These are phyloP conservation scores for Drechmeria coniospora DNA, from an alignment of 2,329 filamentous ascomycete genomes.

Conservation along the genomic window DNA sequence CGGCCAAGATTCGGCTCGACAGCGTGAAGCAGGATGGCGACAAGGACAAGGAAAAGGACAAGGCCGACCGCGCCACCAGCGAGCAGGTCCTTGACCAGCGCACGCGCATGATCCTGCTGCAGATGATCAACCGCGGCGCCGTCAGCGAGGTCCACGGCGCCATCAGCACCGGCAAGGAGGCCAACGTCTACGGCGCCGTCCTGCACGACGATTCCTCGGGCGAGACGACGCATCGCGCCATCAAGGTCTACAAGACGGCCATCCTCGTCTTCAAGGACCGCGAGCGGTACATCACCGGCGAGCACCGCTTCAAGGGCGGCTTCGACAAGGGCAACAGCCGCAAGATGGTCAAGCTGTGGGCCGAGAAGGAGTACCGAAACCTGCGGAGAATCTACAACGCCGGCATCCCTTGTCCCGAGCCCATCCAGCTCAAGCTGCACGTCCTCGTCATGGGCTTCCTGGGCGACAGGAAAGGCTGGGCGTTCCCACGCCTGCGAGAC, in stretches of 20 bases:
- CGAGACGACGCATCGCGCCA: conserved; percentile 57
- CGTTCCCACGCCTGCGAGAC: conserved; percentile 79
- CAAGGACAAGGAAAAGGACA: conserved; percentile 60
- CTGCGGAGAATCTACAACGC: conserved; percentile 68
- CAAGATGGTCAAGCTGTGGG: conserved; percentile 97
- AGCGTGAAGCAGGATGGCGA: conserved; percentile 34
- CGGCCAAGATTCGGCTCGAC: conserved; percentile 70
- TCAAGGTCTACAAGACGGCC: conserved; percentile 98
- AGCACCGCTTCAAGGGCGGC: conserved; percentile 79
- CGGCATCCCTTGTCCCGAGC: conserved; percentile 81
- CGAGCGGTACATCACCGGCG: conserved; percentile 87
- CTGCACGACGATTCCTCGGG: conserved; percentile 39
- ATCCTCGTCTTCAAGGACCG: conserved; percentile 97
- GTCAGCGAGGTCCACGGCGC: conserved; percentile 90
- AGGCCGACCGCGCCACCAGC: conserved; percentile 81
- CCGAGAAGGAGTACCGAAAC: conserved; percentile 96
- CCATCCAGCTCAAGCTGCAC: conserved; percentile 78
- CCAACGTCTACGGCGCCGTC: conserved; percentile 90
- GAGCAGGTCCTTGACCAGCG: conserved; percentile 90
- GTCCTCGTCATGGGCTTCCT: conserved; percentile 92
- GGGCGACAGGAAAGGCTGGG: conserved; percentile 72
- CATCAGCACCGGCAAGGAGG: conserved; percentile 92
- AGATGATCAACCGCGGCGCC: conserved; percentile 86
- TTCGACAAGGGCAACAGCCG: conserved; percentile 91
- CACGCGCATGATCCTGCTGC: conserved; percentile 86